Conservation (phyloP, 2,329 filamentous ascomycete species). For the Ramularia collo-cygni region DNA sequence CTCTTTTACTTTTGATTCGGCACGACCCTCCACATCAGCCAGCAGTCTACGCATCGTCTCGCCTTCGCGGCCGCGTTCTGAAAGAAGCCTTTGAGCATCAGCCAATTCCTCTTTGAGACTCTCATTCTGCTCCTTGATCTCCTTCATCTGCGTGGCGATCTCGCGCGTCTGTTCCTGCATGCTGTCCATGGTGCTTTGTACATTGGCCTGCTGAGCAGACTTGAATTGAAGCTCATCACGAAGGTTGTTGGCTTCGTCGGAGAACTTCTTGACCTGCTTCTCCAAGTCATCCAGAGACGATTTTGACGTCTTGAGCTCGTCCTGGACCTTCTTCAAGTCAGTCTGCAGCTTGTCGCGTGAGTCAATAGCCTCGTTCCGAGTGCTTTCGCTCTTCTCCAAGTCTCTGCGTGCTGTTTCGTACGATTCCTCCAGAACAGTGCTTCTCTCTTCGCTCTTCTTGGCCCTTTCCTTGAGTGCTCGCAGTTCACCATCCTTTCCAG, state of each 20-base stretch:
- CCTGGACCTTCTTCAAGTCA: slow-evolving; percentile 65
- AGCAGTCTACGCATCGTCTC: slow-evolving; percentile 91
- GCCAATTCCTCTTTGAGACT: slow-evolving; percentile 85
- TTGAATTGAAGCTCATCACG: slow-evolving; percentile 80
- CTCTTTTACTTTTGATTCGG: slow-evolving; percentile 75
- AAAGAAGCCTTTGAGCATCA: slow-evolving; percentile 78
- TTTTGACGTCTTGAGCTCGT: slow-evolving; percentile 55
- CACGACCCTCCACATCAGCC: slow-evolving; percentile 74
- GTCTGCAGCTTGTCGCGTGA: slow-evolving; percentile 62
- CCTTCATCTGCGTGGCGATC: slow-evolving; percentile 84
- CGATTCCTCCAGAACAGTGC: slow-evolving; percentile 70
- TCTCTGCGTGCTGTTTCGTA: slow-evolving; percentile 69
- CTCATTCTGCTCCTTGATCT: slow-evolving; percentile 73
- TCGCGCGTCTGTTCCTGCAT: slow-evolving; percentile 92
- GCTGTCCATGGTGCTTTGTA: slow-evolving; percentile 77
- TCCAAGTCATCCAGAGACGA: slow-evolving; percentile 66
- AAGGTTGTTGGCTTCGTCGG: slow-evolving; percentile 59
- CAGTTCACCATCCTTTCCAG: slow-evolving; percentile 72
- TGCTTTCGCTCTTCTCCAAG: slow-evolving; percentile 67
- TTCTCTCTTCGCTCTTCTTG: slow-evolving; percentile 63
- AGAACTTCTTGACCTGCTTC: slow-evolving; percentile 61
- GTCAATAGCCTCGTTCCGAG: slow-evolving; percentile 71
- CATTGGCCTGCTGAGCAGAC: slow-evolving; percentile 74
- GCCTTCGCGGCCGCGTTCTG: slow-evolving; percentile 81
- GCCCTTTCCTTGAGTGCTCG: slow-evolving; percentile 72